Evolutionary conservation across 2,329 filamentous ascomycete species (phyloP), one percentile per base, ranked within the genome.

Genomic region (Fusarium falciforme): DNA sequence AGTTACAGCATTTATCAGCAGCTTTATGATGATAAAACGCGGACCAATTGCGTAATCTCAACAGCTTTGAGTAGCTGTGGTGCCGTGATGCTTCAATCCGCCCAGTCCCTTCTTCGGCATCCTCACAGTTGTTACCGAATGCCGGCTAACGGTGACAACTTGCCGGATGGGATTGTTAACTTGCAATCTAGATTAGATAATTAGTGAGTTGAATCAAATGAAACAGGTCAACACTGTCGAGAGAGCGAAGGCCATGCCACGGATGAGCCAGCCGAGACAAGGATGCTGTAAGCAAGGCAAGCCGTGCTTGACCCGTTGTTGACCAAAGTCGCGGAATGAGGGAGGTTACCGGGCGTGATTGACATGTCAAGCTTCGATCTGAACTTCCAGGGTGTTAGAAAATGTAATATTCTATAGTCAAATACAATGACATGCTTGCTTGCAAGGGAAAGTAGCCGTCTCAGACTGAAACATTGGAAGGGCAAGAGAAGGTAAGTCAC

Each of bases 21-120:
- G 12, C 5, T 10, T 10, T 8, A 16, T 3, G 2, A 8, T 25
- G 7, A 10, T 9, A 5, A 22, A 25, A 10, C 4, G 25, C 5
- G 1, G 1, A 25, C 14, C 22, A 25, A 10, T 6, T 16, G 9
- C 5, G 6, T 2, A 25, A 47, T 17, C 2, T 47, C 2, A 0
- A 27, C 2, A 10, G 14, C 8, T 25, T 25, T 17, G 20, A 25
- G 20, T 44, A 9, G 12, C 9, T 14, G 6, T 22, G 8, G 3
- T 44, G 6, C 2, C 25, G 7, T 44, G 20, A 9, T 25, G 20
- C 4, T 44, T 25, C 12, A 44, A 10, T 25, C 9, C 20, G 7
- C 12, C 20, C 6, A 4, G n/a, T 8, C 6, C 20, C 12, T 25
- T 9, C 3, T 8, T 44, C 42, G 42, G 42, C 42, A 14, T 25